Evolutionary conservation across 495 filamentous ascomycete genomes (phyloP).

Genomic region (Collariella sp.): DNA sequence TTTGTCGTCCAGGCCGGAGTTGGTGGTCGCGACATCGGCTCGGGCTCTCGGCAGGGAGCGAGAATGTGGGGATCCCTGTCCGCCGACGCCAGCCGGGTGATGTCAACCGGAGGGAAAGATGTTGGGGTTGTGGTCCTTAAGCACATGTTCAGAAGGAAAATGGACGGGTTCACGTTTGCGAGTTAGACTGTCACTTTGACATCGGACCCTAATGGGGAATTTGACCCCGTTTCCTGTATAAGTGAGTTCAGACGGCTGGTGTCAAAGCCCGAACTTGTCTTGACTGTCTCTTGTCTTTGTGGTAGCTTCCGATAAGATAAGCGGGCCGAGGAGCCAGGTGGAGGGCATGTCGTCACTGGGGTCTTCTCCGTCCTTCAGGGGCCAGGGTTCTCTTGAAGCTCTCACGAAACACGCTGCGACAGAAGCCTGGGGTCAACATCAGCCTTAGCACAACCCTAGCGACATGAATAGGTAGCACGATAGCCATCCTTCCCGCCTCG

Average conservation of each 20-base stretch:
- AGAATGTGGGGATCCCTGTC: background rate
- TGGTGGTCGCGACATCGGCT: conserved; percentile 4
- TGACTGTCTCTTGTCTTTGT: no score
- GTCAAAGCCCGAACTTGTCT: no score
- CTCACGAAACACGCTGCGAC: background rate
- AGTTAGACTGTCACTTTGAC: no score
- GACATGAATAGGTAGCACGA: background rate
- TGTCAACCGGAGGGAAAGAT: background rate
- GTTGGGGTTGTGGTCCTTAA: no score
- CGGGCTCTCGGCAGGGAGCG: conserved; percentile 11
- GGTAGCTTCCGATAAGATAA: conserved; percentile 1
- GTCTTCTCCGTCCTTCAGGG: background rate
- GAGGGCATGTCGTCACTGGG: no score
- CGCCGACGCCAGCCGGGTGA: conserved; percentile 9
- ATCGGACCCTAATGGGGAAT: no score
- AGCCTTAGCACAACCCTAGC: background rate
- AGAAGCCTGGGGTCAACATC: background rate
- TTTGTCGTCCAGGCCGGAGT: background rate
- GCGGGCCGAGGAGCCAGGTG: background rate
- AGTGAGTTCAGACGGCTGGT: no score
- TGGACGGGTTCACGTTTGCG: no score
- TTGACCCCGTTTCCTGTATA: no score
- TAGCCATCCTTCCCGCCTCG: background rate
- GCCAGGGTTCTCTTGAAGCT: no score
- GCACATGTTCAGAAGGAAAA: background rate